A percentile compares a stretch with the other conserved stretches of the same genome.
These are phyloP conservation scores for Mychonastes homosphaera DNA, from an alignment of 139 green algal species.

Conservation along the genomic window DNA sequence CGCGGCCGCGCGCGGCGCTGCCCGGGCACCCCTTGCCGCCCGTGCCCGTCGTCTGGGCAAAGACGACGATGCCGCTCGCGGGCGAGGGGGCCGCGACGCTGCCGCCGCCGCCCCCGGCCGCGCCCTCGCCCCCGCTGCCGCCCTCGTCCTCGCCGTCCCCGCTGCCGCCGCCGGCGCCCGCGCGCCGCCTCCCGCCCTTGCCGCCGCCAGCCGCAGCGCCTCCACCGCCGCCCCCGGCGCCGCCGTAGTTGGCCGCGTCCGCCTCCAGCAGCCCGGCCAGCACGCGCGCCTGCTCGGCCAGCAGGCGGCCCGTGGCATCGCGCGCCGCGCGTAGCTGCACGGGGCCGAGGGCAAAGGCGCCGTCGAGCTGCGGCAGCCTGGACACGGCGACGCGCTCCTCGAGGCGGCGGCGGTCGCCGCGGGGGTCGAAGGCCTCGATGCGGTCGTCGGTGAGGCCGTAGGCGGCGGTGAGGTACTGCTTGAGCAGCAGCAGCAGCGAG, in stretches of 20 bases:
- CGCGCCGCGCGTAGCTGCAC: background rate
- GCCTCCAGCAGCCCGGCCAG: conserved; percentile 39
- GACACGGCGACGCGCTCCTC: background rate
- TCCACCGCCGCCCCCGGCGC: too few relatives aligned
- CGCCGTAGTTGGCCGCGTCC: conserved; percentile 36
- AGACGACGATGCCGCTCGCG: background rate
- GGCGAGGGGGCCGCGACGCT: background rate
- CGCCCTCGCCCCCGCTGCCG: too few relatives aligned
- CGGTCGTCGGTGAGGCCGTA: conserved; percentile 44
- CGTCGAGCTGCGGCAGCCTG: background rate
- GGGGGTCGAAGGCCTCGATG: conserved; percentile 24
- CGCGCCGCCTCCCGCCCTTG: background rate
- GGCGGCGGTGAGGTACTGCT: conserved; percentile 49
- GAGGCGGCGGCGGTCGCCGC: conserved; percentile 7
- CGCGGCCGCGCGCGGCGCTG: too few relatives aligned
- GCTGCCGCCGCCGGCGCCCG: background rate
- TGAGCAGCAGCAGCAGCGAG: conserved; percentile 60
- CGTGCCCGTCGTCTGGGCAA: too few relatives aligned
- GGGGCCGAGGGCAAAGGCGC: background rate
- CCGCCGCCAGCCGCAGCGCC: background rate
- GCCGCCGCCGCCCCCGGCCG: background rate
- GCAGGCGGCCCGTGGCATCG: conserved; percentile 3
- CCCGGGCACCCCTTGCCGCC: too few relatives aligned
- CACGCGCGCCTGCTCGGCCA: conserved; percentile 22
- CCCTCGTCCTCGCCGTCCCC: background rate